A percentile compares a stretch with the other conserved stretches of the same genome.
phyloP scores from a whole-genome alignment of 1,139 yeast genomes.

The Saccharomyces hybrid region DNA sequence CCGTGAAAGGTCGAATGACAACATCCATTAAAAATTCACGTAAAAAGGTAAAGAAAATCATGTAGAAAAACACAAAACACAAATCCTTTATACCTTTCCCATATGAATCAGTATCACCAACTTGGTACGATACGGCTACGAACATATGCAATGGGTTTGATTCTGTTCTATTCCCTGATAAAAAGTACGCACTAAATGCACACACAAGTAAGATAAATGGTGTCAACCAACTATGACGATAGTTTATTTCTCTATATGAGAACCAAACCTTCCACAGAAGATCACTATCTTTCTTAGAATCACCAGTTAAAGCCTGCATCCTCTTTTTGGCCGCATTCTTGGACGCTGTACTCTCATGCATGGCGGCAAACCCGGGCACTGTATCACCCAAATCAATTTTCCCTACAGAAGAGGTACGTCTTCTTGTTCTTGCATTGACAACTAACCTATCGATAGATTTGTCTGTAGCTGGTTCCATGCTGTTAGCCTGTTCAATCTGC shows the following conservation, averaged over 20 bases:
- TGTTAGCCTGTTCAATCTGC: not conserved
- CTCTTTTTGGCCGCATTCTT: slow-evolving; percentile 19
- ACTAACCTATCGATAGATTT: not conserved
- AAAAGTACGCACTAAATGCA: slow-evolving; percentile 38
- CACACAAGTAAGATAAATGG: slow-evolving; percentile 48
- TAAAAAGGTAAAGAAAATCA: slow-evolving; percentile 79
- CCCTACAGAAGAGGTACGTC: slow-evolving; percentile 32
- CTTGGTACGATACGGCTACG: slow-evolving; percentile 60
- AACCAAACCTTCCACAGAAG: slow-evolving; percentile 41
- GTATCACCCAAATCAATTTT: slow-evolving; percentile 31
- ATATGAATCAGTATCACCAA: slow-evolving; percentile 42
- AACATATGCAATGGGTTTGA: slow-evolving; percentile 59
- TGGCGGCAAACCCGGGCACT: slow-evolving; percentile 26
- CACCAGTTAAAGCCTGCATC: slow-evolving; percentile 16
- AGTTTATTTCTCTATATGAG: slow-evolving; percentile 52
- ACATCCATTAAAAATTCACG: slow-evolving; percentile 89
- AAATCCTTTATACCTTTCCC: slow-evolving; percentile 86
- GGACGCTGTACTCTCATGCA: slow-evolving; percentile 19
- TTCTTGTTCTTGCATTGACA: slow-evolving; percentile 13
- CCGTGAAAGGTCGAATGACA: slow-evolving; percentile 66
- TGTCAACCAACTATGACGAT: slow-evolving; percentile 71
- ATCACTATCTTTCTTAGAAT: slow-evolving; percentile 18
- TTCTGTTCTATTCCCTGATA: slow-evolving; percentile 47
- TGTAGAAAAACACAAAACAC: slow-evolving; percentile 68
- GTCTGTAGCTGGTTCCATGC: not conserved